These are phyloP conservation scores for Linnemannia hyalina DNA, from an alignment of 192 early-diverging fungal genomes.

Conservation along the genomic window DNA sequence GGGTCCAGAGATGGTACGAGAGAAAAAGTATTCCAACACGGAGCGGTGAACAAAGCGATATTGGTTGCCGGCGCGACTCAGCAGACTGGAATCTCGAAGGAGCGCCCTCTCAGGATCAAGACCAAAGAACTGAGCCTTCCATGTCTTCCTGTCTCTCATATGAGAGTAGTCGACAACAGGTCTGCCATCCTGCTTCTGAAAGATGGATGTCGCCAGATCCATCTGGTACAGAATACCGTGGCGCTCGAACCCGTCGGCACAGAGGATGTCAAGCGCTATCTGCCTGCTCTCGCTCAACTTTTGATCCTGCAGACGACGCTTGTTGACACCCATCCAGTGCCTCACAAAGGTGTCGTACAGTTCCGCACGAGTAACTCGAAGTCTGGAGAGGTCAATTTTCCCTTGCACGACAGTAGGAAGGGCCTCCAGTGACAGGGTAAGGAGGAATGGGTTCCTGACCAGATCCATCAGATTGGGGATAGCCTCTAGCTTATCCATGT, in stretches of 20 bases:
- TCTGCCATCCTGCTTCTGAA: no score
- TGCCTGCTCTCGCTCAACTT: not conserved
- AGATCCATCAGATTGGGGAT: slow-evolving; percentile 16
- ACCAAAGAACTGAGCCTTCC: no score
- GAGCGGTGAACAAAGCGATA: slow-evolving; percentile 17
- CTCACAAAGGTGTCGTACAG: slow-evolving; percentile 20
- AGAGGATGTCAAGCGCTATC: no score
- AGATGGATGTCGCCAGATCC: no score
- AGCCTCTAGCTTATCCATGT: not conserved
- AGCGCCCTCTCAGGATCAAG: not conserved
- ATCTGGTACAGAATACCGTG: no score
- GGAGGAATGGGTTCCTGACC: slow-evolving; percentile 26
- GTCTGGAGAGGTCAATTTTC: not conserved
- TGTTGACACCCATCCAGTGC: slow-evolving; percentile 2
- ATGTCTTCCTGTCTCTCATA: no score
- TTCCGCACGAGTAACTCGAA: not conserved
- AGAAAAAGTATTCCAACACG: slow-evolving; percentile 11
- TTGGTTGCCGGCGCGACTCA: slow-evolving; percentile 3
- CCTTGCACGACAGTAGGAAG: not conserved
- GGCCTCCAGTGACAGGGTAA: slow-evolving; percentile 14
- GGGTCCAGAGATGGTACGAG: slow-evolving; percentile 2
- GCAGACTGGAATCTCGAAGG: slow-evolving; percentile 6
- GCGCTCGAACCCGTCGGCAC: no score
- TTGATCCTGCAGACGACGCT: slow-evolving; percentile 5
- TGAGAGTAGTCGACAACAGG: not conserved